Conservation (phyloP, 805 yeast genomes). For the Henningerozyma blattae region DNA sequence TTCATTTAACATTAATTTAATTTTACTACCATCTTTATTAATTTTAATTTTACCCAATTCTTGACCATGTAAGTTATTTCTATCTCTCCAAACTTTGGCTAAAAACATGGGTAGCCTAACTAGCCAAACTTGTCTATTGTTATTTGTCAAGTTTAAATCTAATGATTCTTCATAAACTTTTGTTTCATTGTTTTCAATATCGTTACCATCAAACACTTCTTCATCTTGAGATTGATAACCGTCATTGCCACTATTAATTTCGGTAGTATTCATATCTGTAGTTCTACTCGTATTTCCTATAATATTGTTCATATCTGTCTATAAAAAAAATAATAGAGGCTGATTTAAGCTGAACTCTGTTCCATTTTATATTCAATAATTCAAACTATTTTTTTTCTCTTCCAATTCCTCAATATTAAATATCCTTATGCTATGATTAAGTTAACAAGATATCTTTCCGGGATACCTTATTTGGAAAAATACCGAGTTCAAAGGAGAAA, state of each 20-base stretch:
- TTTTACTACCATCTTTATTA: slow-evolving; percentile 37
- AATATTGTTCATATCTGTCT: too few species aligned
- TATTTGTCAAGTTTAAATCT: slow-evolving; percentile 56
- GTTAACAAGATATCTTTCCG: too few species aligned
- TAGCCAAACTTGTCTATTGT: slow-evolving; percentile 76
- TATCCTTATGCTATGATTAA: too few species aligned
- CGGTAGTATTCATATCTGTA: too few species aligned
- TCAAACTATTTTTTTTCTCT: too few species aligned
- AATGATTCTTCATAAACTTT: slow-evolving; percentile 48
- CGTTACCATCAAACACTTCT: slow-evolving; percentile 34
- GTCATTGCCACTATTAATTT: slow-evolving; percentile 17
- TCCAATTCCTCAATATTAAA: too few species aligned
- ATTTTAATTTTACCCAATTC: slow-evolving; percentile 74
- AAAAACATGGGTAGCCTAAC: slow-evolving; percentile 83
- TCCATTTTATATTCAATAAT: too few species aligned
- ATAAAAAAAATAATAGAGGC: too few species aligned
- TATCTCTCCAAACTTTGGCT: slow-evolving; percentile 68
- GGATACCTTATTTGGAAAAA: too few species aligned
- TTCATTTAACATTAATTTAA: slow-evolving; percentile 46
- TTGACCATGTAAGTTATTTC: slow-evolving; percentile 52
- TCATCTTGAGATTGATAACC: slow-evolving; percentile 32
- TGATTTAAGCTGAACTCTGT: too few species aligned
- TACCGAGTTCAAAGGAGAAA: too few species aligned
- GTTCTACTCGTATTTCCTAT: too few species aligned
- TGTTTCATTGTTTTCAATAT: slow-evolving; percentile 27